A percentile compares a stretch with the other conserved stretches of the same genome.
phyloP scores from a whole-genome alignment of 2,329 filamentous ascomycete species.

The Teratosphaeria epicoccoides region DNA sequence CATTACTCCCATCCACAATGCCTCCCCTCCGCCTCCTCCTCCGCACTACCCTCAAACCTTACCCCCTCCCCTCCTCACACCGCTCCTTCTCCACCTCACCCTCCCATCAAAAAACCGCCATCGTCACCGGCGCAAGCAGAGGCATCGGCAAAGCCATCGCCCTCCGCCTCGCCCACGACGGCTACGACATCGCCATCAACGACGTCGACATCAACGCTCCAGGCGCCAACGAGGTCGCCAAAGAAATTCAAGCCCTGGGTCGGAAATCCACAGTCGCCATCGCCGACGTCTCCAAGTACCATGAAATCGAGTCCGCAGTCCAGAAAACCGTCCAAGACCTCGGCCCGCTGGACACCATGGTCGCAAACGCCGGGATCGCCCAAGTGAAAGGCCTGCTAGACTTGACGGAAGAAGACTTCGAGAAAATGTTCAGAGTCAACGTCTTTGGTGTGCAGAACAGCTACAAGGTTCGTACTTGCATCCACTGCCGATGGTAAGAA shows the following conservation, averaged over 20 bases:
- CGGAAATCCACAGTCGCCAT: conserved; percentile 44
- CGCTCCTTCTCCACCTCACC: neutral
- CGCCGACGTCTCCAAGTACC: conserved; percentile 51
- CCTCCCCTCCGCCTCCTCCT: neutral
- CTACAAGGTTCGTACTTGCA: conserved; percentile 21
- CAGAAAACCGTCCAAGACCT: conserved; percentile 42
- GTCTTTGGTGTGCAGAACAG: conserved; percentile 56
- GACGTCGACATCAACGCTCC: conserved; percentile 46
- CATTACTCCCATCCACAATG: neutral
- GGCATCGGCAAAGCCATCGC: conserved; percentile 50
- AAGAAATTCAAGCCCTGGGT: conserved; percentile 43
- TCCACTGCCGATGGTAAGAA: neutral
- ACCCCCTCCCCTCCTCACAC: neutral
- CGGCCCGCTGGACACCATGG: conserved; percentile 43
- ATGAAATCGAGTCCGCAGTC: conserved; percentile 45
- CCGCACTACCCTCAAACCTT: neutral
- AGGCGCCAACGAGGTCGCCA: conserved; percentile 42
- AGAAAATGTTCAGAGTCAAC: conserved; percentile 53
- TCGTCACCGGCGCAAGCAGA: conserved; percentile 27
- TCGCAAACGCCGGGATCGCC: conserved; percentile 53
- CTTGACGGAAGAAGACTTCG: conserved; percentile 46
- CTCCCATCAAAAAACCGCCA: conserved; percentile 16
- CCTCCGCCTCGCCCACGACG: conserved; percentile 52
- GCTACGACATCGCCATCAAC: conserved; percentile 57
- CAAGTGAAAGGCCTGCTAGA: conserved; percentile 48